Evolutionary conservation across 805 yeast genomes (phyloP).

Genomic region (Cyberlindnera japonica): DNA sequence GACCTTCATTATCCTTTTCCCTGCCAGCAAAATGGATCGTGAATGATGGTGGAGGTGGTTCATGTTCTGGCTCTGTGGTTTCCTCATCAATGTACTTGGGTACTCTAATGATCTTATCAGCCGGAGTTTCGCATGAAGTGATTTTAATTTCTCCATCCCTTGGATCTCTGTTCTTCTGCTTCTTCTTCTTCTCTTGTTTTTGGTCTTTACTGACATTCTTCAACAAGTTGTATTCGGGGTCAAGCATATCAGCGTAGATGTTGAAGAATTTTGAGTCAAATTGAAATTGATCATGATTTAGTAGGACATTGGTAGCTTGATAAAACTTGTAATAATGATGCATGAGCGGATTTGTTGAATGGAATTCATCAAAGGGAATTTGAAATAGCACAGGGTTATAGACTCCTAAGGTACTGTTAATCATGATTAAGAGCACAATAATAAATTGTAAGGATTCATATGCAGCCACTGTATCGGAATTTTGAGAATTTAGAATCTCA

Average conservation of each 20-base stretch:
- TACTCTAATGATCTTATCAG: constrained; percentile 23
- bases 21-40: constrained; percentile 19
- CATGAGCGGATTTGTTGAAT: constrained; percentile 5
- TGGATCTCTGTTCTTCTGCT: too few relatives aligned
- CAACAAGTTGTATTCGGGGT: constrained; percentile 21
- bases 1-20: constrained; percentile 1
- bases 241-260: constrained; percentile 23
- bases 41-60: constrained; percentile 26
- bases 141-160: too few relatives aligned
- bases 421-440: constrained; percentile 15
- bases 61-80: constrained; percentile 17
- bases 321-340: constrained; percentile 17
- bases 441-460: constrained; percentile 8
- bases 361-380: constrained; percentile 2
- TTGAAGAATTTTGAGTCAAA: constrained; percentile 13
- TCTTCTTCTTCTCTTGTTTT: neutral
- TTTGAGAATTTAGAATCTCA: constrained; percentile 1
- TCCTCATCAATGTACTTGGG: constrained; percentile 21
- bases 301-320: constrained; percentile 14
- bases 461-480: neutral
- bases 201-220: constrained; percentile 4
- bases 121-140: constrained; percentile 20
- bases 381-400: constrained; percentile 16
- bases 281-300: constrained; percentile 14
- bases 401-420: constrained; percentile 19